These are phyloP conservation scores for Trichoderma simmonsii DNA, from an alignment of 2,329 filamentous ascomycete species.

Conservation along the genomic window DNA sequence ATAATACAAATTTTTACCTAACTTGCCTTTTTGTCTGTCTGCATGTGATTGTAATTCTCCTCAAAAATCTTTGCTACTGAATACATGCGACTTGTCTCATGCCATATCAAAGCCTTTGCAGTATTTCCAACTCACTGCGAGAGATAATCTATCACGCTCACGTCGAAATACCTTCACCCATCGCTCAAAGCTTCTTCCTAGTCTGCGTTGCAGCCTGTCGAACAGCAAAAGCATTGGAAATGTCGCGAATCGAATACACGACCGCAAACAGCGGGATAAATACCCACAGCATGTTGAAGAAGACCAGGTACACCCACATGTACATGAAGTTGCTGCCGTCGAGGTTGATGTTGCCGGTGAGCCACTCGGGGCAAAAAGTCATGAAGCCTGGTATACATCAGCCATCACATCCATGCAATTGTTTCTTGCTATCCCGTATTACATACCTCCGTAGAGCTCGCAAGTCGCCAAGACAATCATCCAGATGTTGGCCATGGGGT, in stretches of 20 bases:
- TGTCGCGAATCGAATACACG: constrained; percentile 53
- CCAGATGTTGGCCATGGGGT: constrained; percentile 55
- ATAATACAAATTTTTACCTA: background rate
- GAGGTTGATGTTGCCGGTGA: constrained; percentile 59
- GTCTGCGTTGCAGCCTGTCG: constrained; percentile 19
- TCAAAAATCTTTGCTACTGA: too few relatives aligned
- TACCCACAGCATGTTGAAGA: constrained; percentile 69
- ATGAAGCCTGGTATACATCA: constrained; percentile 54
- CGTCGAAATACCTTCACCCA: background rate
- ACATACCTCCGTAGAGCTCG: constrained; percentile 61
- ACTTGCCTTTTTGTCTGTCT: background rate
- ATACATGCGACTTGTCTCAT: background rate
- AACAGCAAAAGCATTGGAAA: constrained; percentile 49
- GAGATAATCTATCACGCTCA: background rate
- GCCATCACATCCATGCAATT: background rate
- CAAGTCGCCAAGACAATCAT: constrained; percentile 64
- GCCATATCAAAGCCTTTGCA: background rate
- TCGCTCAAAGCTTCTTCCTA: constrained; percentile 31
- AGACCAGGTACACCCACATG: constrained; percentile 63
- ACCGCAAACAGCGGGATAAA: constrained; percentile 59
- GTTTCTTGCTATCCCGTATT: background rate
- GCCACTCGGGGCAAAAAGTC: constrained; percentile 69
- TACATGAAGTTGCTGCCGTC: constrained; percentile 67
- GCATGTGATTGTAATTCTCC: too few relatives aligned
- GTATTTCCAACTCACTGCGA: background rate